A percentile compares a stretch with the other conserved stretches of the same genome.
These are phyloP conservation scores for Tricholoma terreum DNA, from an alignment of 768 basidiomycete genomes.

Conservation along the genomic window DNA sequence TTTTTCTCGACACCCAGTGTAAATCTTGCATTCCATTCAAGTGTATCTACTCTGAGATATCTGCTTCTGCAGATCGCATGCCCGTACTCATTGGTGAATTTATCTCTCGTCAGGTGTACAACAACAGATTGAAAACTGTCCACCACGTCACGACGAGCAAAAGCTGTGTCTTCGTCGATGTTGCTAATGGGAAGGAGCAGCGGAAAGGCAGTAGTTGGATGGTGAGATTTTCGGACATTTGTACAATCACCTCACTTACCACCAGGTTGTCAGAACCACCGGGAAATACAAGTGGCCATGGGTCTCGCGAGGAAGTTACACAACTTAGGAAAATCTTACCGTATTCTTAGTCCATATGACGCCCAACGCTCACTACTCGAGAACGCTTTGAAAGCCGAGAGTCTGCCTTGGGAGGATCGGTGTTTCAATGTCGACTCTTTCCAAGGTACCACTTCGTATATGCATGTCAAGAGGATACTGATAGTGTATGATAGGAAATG, in stretches of 20 bases:
- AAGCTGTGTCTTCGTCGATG: conserved; percentile 61
- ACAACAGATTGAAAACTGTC: conserved; percentile 42
- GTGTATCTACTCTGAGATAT: not conserved
- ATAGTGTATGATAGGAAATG: conserved; percentile 51
- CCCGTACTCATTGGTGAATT: conserved; percentile 59
- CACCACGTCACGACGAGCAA: conserved; percentile 34
- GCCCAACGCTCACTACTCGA: conserved; percentile 59
- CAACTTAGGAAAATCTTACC: conserved; percentile 37
- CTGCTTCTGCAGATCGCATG: conserved; percentile 48
- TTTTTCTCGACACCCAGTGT: conserved; percentile 66
- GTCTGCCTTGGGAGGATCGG: conserved; percentile 53
- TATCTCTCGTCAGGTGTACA: conserved; percentile 59
- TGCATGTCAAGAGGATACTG: not conserved
- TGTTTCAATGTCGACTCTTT: conserved; percentile 80
- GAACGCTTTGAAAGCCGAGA: conserved; percentile 39
- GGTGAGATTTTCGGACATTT: conserved; percentile 21
- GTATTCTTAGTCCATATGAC: conserved; percentile 76
- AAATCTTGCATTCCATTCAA: conserved; percentile 13
- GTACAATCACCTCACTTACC: conserved; percentile 1
- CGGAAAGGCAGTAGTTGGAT: conserved; percentile 34
- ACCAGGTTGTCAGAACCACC: conserved; percentile 42
- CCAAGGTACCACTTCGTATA: conserved; percentile 48
- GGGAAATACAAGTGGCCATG: conserved; percentile 47
- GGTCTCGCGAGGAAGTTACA: conserved; percentile 44
- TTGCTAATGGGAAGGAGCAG: conserved; percentile 29